phyloP scores from a whole-genome alignment of 2,329 filamentous ascomycete species.

The Aspergillus sp. region DNA sequence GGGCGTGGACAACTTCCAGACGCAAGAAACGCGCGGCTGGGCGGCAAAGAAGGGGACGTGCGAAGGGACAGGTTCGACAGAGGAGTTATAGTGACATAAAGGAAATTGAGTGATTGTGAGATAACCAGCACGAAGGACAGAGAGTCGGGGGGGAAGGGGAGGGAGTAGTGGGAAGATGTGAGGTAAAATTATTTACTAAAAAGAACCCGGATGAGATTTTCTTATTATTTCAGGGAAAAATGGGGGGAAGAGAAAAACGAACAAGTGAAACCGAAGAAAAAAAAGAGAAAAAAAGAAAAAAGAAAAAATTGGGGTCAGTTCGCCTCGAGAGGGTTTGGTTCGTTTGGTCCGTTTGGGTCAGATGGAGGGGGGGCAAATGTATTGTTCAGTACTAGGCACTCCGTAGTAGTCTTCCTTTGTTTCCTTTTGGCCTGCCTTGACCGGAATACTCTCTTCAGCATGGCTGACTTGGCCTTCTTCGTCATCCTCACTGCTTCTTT shows the following conservation, averaged over 20 bases:
- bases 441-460: too few relatives aligned
- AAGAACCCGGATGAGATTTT: constrained; percentile 24
- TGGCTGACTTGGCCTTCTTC: too few relatives aligned
- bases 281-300: constrained; percentile 1
- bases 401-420: constrained; percentile 13
- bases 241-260: constrained; percentile 9
- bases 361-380: constrained; percentile 1
- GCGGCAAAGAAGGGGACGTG: constrained; percentile 39
- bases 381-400: constrained; percentile 8
- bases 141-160: constrained; percentile 18
- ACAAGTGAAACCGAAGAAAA: constrained; percentile 13
- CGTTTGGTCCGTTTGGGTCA: neutral
- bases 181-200: constrained; percentile 44
- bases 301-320: constrained; percentile 1
- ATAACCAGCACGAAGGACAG: constrained; percentile 22
- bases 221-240: constrained; percentile 13
- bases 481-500: too few relatives aligned
- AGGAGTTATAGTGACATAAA: constrained; percentile 38
- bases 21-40: constrained; percentile 40
- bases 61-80: constrained; percentile 22
- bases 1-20: constrained; percentile 15
- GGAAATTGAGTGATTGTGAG: constrained; percentile 32
- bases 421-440: constrained; percentile 12
- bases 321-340: neutral
- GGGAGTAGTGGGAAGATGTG: constrained; percentile 26